phyloP scores from a whole-genome alignment of 768 basidiomycete species.

The Neoboletus brunneissimus region DNA sequence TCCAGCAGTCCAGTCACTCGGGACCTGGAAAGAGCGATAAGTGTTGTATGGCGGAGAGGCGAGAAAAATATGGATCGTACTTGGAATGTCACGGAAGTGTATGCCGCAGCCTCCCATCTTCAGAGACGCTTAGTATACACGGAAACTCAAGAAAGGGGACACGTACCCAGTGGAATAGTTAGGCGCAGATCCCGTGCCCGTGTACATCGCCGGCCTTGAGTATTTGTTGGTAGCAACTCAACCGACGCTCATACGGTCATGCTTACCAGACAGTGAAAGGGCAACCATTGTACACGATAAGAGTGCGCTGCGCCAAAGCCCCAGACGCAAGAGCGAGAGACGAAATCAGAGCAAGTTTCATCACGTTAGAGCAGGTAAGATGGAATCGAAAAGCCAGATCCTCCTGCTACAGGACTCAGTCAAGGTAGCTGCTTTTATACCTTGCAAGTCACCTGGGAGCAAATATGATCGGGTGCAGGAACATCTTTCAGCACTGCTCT shows the following conservation, averaged over 20 bases:
- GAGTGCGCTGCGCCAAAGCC: conserved; percentile 49
- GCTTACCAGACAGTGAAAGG: conserved; percentile 67
- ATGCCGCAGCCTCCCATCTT: conserved; percentile 35
- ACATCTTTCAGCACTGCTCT: neutral
- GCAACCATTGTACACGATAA: conserved; percentile 61
- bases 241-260: neutral
- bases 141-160: neutral
- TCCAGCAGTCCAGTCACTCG: conserved; percentile 62
- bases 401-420: neutral
- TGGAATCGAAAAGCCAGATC: neutral
- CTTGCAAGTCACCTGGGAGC: neutral
- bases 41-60: neutral
- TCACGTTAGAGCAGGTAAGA: conserved; percentile 8
- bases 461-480: neutral
- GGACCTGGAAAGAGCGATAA: conserved; percentile 37
- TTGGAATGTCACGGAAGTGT: conserved; percentile 28
- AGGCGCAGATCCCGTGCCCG: conserved; percentile 51
- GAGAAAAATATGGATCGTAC: conserved; percentile 5
- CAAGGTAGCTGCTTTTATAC: conserved; percentile 17
- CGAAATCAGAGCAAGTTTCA: conserved; percentile 24
- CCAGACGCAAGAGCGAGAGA: conserved; percentile 31
- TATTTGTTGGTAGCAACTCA: neutral
- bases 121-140: neutral
- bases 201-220: conserved; percentile 58
- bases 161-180: conserved; percentile 44